Percentiles rank a stretch among this genome's conserved stretches.
Conservation (phyloP, 352 stramenopile species). For the Ophiocytium majus region DNA sequence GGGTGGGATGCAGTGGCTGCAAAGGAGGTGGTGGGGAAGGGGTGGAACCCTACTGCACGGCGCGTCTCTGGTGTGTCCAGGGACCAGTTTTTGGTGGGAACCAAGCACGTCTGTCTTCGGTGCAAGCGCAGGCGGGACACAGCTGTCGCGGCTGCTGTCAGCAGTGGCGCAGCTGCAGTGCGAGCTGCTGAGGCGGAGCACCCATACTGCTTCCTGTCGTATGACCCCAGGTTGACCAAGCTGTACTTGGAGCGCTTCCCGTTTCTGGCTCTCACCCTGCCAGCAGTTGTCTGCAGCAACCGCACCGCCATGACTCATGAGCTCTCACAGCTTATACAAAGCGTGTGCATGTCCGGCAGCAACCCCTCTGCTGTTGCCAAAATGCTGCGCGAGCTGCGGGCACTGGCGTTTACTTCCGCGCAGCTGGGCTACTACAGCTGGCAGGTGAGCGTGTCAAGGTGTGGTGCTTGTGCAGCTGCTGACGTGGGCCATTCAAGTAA, state of each 20-base stretch:
- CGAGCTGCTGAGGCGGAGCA: constrained; percentile 22
- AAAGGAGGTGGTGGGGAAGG: constrained; percentile 20
- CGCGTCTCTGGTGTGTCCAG: constrained; percentile 20
- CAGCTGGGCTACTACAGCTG: constrained; percentile 10
- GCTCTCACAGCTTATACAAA: constrained; percentile 24
- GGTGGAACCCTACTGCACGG: constrained; percentile 11
- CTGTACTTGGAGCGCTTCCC: constrained; percentile 32
- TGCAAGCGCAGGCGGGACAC: background rate
- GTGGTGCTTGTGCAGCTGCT: too few relatives aligned
- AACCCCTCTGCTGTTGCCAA: background rate
- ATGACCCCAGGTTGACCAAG: constrained; percentile 27
- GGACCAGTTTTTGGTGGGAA: constrained; percentile 32
- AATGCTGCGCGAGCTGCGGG: background rate
- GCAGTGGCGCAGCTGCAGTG: background rate
- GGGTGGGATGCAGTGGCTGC: constrained; percentile 26
- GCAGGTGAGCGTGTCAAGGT: background rate
- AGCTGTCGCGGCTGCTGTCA: background rate
- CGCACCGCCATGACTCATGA: constrained; percentile 36
- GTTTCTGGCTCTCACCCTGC: constrained; percentile 14
- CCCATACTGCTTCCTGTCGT: constrained; percentile 14
- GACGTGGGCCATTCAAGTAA: too few relatives aligned
- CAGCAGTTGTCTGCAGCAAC: constrained; percentile 11
- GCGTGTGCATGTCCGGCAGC: background rate
- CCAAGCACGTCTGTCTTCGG: constrained; percentile 1
- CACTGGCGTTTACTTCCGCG: background rate